A percentile compares a stretch with the other conserved stretches of the same genome.
Conservation (phyloP, 345 rosid species). For the Brassica incana region DNA sequence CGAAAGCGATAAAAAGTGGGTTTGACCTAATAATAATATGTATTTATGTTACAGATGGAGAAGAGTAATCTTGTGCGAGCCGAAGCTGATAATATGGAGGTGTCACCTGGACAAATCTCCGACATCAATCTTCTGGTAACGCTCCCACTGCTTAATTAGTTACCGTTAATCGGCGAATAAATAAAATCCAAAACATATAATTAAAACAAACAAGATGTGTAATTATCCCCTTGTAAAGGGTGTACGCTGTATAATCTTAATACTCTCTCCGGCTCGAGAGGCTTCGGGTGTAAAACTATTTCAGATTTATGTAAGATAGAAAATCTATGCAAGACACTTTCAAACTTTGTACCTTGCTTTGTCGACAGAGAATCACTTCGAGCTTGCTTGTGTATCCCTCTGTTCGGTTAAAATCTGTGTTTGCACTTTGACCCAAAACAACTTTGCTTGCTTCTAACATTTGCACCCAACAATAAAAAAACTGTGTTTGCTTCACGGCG, state of each 20-base stretch:
- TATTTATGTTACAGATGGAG: slow-evolving; percentile 27
- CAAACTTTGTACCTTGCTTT: slow-evolving; percentile 23
- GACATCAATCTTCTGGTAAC: slow-evolving; percentile 30
- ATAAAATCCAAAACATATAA: slow-evolving; percentile 12
- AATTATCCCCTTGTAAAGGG: slow-evolving; percentile 17
- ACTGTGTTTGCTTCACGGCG: slow-evolving; percentile 1
- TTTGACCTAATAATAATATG: background rate
- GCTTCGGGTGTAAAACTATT: background rate
- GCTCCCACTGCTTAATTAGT: slow-evolving; percentile 34
- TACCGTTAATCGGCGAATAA: slow-evolving; percentile 7
- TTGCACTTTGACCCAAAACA: background rate
- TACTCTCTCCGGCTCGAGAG: slow-evolving; percentile 15
- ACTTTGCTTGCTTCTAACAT: background rate
- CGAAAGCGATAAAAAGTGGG: background rate
- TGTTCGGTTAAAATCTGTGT: background rate
- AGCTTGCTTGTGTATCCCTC: background rate
- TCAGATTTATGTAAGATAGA: background rate
- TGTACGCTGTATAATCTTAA: slow-evolving; percentile 6
- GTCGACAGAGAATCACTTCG: background rate
- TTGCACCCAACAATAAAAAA: too few relatives aligned
- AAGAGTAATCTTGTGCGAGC: background rate
- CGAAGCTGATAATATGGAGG: slow-evolving; percentile 18
- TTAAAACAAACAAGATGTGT: background rate
- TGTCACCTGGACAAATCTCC: slow-evolving; percentile 28
- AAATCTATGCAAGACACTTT: background rate